Base-by-base conservation (phyloP, 139 green algal species). In the Yamagishiella unicocca region DNA sequence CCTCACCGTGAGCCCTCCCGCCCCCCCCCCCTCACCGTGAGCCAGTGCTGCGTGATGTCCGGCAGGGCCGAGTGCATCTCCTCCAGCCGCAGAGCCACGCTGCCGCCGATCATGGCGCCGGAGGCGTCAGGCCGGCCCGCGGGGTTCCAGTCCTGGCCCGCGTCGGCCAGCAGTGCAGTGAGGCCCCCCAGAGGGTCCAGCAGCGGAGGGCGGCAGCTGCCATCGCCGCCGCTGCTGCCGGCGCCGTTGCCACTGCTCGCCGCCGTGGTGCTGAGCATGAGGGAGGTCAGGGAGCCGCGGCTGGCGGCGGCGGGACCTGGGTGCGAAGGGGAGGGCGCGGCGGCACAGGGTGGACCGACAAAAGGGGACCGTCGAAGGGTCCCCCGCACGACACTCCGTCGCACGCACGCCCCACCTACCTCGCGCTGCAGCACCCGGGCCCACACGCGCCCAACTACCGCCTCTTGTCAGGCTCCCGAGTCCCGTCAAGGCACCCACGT, bases 101-200 rank as follows among this genome's bases (percentile, higher is more conserved):
- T 75, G 43, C 92, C 92, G 37, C 92, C 91, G n/a, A 94, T 78
- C 87, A 95, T 93, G 4, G 87, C 87, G 12, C 91, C 91, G 7
- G 31, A 35, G 0, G 89, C 90, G 84, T 93, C 92, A 2, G 92
- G 92, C 54, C 92, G 84, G 25, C 92, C 92, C 8, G 66, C 54
- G 31, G 89, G 62, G 76, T 92, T 90, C 92, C 92, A 94, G 75
- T 93, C 90, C 37, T 62, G 38, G 24, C 12, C 33, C 0, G 90
- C 90, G 54, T 89, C 83, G 46, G 70, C 72, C 78, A 94, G 76
- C 66, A 93, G 88, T 21, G 54, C 1, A 0, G 21, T n/a, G 45
- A 94, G 84, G 29, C 77, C 43, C 9, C 67, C 43, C 38, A 92
- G 38, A 84, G 91, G 89, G 91, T 94, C 92, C 55, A 98, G 93